A percentile compares a stretch with the other conserved stretches of the same genome.
Conservation (phyloP, 805 yeast genomes). For the Sugiyamaella marilandica region DNA sequence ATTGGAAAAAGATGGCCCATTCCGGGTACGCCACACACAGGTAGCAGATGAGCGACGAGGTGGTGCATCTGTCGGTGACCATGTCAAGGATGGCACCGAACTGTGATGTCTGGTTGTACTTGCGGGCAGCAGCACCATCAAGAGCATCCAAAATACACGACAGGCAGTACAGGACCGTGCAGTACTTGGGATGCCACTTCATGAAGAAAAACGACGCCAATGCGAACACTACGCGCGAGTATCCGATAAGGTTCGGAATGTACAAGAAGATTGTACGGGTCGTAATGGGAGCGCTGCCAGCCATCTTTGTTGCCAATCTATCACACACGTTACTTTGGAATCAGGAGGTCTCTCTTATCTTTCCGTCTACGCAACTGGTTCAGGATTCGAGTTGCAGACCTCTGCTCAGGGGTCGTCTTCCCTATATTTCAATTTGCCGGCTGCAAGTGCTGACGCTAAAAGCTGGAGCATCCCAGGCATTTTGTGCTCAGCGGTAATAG, state of each 20-base stretch:
- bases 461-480: neutral
- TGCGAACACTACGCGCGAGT: conserved; percentile 76
- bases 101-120: conserved; percentile 78
- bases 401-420: neutral
- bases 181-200: conserved; percentile 76
- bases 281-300: conserved; percentile 30
- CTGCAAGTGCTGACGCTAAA: neutral
- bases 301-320: neutral
- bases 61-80: conserved; percentile 98
- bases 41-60: conserved; percentile 86
- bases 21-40: conserved; percentile 74
- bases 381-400: neutral
- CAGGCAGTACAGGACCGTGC: conserved; percentile 71
- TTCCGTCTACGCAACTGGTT: too few relatives aligned
- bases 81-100: conserved; percentile 97
- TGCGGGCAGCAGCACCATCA: conserved; percentile 94
- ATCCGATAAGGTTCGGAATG: conserved; percentile 91
- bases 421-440: too few relatives aligned
- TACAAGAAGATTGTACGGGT: conserved; percentile 61
- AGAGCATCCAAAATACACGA: conserved; percentile 93
- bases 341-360: too few relatives aligned
- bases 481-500: neutral
- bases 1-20: conserved; percentile 68
- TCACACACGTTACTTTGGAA: too few relatives aligned
- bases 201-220: conserved; percentile 73